Percentiles rank a stretch among this genome's conserved stretches.
Conservation (phyloP, 2,329 filamentous ascomycete genomes). For the Cytospora piceae region DNA sequence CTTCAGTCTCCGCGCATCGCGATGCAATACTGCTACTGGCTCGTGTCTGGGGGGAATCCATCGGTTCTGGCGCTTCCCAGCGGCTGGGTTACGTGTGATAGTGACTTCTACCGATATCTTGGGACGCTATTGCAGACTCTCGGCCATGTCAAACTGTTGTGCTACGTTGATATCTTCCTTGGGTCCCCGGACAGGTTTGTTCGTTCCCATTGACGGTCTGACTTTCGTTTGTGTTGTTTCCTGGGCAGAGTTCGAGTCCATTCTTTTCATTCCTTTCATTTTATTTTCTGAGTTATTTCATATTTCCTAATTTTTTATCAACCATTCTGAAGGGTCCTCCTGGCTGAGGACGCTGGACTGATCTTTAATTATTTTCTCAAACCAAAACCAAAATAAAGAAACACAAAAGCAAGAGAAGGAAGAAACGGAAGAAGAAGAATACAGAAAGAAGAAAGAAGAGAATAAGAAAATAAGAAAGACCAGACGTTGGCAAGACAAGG, state of each 20-base stretch:
- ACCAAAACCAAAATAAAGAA: too few relatives aligned
- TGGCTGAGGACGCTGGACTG: slow-evolving; percentile 26
- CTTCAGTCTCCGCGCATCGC: slow-evolving; percentile 7
- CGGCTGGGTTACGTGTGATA: slow-evolving; percentile 30
- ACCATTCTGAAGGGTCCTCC: slow-evolving; percentile 22
- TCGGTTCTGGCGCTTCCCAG: slow-evolving; percentile 16
- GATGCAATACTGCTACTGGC: slow-evolving; percentile 20
- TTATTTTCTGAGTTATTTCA: background rate
- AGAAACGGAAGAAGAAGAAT: background rate
- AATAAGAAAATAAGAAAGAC: background rate
- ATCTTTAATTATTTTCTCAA: slow-evolving; percentile 13
- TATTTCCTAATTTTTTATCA: slow-evolving; percentile 29
- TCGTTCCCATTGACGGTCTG: background rate
- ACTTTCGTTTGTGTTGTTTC: too few relatives aligned
- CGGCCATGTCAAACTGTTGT: slow-evolving; percentile 6
- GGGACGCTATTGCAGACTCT: background rate
- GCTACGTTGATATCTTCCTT: slow-evolving; percentile 23
- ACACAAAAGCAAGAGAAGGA: background rate
- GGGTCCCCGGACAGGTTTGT: slow-evolving; percentile 4
- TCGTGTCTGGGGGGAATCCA: background rate
- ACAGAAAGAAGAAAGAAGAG: background rate
- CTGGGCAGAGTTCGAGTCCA: too few relatives aligned
- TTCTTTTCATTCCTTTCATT: too few relatives aligned
- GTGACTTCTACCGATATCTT: slow-evolving; percentile 28
- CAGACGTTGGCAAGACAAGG: too few relatives aligned